Base-by-base conservation (phyloP, 1,139 yeast genomes). In the Suhomyces kunorum region DNA sequence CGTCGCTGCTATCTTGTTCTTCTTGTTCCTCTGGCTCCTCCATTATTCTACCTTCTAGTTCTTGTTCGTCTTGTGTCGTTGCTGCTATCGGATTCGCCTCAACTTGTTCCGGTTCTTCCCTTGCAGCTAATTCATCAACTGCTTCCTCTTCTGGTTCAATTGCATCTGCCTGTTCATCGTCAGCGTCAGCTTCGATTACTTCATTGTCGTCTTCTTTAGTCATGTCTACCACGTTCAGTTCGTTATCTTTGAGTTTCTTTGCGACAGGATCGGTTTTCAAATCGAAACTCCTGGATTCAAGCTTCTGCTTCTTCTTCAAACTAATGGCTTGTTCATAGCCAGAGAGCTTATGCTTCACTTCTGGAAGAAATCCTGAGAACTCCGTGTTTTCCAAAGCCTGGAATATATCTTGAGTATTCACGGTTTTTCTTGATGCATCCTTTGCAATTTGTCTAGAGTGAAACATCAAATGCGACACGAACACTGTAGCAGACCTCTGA, bases 401-500 rank as follows among this genome's bases (percentile, higher is more conserved):
- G 30, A 82, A 51, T 9, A 85, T 67, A 58, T 85, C 94, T 47
- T 81, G 86, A 3, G 83, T 81, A 49, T 74, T 79, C 26, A 84
- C 78, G 4, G 80, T 79, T 54, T 80, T 81, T 43, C 88, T 70
- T 36, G 73, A 77, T 28, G 67, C 71, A 18, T 67, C 69, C 44
- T 71, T 74, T 4, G 86, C 74, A 3, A 71, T 52, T 44, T 69
- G 74, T 40, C 84, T 73, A 3, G 90, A 88, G 52, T 79, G 77
- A 52, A 78, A 77, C 51, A 83, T 65, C 36, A 84, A 49, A 52
- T 83, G 83, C 33, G 83, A 83, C 18, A 84, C 87, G 59, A 83
- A 85, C 3, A 85, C 81, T 0, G 89, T 83, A 11, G 90, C 81
- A 6, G 87, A 73, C 45, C 92, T 62, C 53, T 85, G 92, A 18